phyloP scores from a whole-genome alignment of 768 basidiomycete species.

The Guyanaporus albipodus region DNA sequence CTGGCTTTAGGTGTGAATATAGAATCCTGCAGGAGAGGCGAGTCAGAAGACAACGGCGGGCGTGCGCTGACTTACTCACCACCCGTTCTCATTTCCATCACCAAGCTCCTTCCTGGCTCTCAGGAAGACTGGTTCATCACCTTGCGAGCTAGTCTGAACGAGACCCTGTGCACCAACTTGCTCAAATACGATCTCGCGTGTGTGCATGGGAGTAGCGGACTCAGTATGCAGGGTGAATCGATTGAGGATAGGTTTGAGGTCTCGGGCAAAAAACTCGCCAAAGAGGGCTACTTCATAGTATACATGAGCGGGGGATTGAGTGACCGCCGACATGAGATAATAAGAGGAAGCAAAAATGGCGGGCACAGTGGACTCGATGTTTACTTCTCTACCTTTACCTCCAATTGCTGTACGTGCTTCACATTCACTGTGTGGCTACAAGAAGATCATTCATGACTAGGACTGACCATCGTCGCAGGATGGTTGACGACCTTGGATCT shows the following conservation, averaged over 20 bases:
- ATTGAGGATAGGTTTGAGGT: conserved; percentile 74
- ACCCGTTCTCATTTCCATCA: conserved; percentile 50
- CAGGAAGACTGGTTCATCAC: conserved; percentile 62
- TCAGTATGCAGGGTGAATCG: conserved; percentile 80
- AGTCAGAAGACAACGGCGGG: background rate
- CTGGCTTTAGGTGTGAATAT: conserved; percentile 79
- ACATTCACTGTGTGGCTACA: too few species aligned
- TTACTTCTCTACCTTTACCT: too few species aligned
- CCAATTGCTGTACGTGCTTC: background rate
- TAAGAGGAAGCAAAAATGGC: background rate
- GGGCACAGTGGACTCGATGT: background rate
- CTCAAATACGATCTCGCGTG: conserved; percentile 78
- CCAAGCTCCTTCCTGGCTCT: conserved; percentile 73
- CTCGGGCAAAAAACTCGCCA: conserved; percentile 75
- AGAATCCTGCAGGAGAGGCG: conserved; percentile 49
- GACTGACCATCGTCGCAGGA: conserved; percentile 1
- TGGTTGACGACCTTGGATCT: conserved; percentile 6
- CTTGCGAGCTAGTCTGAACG: conserved; percentile 43
- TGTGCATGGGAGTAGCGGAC: conserved; percentile 68
- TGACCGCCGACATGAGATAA: conserved; percentile 18
- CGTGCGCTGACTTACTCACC: conserved; percentile 42
- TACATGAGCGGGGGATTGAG: conserved; percentile 41
- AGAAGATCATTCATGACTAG: too few species aligned
- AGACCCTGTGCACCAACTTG: conserved; percentile 65
- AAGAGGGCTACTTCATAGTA: conserved; percentile 85